Percentiles rank a stretch among this genome's conserved stretches.
Evolutionary conservation across 2,329 filamentous ascomycete genomes (phyloP).

Genomic region (Pyrenophora seminiperda): DNA sequence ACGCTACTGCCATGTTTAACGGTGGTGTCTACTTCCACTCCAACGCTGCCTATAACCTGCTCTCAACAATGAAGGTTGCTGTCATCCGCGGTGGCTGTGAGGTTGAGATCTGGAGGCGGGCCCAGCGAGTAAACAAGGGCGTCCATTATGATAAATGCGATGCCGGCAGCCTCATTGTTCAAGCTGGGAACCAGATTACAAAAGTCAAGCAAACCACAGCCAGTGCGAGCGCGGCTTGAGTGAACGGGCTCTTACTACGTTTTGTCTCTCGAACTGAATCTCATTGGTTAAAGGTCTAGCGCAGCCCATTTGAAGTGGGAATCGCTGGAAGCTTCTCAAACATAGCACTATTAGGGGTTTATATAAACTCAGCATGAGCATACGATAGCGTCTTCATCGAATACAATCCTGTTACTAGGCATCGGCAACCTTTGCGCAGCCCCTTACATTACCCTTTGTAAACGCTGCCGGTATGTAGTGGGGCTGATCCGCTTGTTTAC

Average conservation of each 20-base stretch:
- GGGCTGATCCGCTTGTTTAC: neutral
- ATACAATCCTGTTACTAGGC: constrained; percentile 1
- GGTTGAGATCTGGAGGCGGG: constrained; percentile 54
- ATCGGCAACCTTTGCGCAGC: neutral
- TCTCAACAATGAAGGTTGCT: constrained; percentile 34
- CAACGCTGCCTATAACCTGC: constrained; percentile 50
- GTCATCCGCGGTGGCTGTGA: constrained; percentile 52
- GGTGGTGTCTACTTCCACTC: constrained; percentile 52
- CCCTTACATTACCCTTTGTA: constrained; percentile 1
- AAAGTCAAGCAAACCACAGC: constrained; percentile 78
- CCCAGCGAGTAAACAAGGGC: constrained; percentile 65
- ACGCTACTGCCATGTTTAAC: constrained; percentile 53
- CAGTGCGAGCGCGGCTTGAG: constrained; percentile 73
- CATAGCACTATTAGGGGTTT: neutral
- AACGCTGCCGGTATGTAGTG: neutral
- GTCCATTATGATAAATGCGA: constrained; percentile 80
- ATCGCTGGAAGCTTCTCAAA: neutral
- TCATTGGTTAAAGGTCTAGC: too few relatives aligned
- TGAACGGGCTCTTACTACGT: too few relatives aligned
- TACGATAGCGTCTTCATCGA: neutral
- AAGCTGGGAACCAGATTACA: constrained; percentile 84
- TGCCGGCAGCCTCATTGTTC: constrained; percentile 78
- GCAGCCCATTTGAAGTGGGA: too few relatives aligned
- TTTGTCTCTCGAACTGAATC: too few relatives aligned
- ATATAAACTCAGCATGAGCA: neutral